Evolutionary conservation across 768 basidiomycete species (phyloP), one percentile per base, ranked within the genome.

Genomic region (Mycena galericulata): DNA sequence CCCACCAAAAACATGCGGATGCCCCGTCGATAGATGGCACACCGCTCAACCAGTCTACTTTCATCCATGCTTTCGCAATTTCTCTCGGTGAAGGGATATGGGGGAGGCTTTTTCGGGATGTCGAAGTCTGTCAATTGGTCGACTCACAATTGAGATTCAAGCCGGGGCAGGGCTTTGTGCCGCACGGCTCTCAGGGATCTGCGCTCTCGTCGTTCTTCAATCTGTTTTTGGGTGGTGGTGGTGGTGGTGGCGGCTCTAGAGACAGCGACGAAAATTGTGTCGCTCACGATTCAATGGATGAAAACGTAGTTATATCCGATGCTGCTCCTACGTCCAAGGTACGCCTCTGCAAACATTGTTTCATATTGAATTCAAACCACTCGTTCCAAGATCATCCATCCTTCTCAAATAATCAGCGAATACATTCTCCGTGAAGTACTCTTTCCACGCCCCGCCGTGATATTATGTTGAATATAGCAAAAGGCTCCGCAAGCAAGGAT

Each of bases 311-410:
- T 29, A 10, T 63, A 12, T 34, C 40, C 3, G 51, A 63, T 24
- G 4, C 45, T 4, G 7, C 62, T 49, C 51, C 51, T 14, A 41
- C 27, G 20, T 30, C 49, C 12, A 43, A 53, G 20, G 41, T 27
- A 29, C 11, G n/a, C n/a, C n/a, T n/a, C n/a, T n/a, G n/a, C n/a
- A n/a, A n/a, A n/a, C 50, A 20, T 7, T 18, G 29, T 18, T 14
- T 7, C 6, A 36, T 36, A 1, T 22, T 8, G 14, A 30, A 30
- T 54, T 10, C 1, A 30, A 30, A 6, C 22, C n/a, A 4, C 22
- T n/a, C 11, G n/a, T n/a, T n/a, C n/a, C n/a, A n/a, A 63, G 62
- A 49, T 55, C 3, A 45, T 54, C 18, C 62, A 63, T 45, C 62
- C 62, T 20, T 26, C 36, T 2, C 22, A 53, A 26, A 20, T 63